A percentile compares a stretch with the other conserved stretches of the same genome.
phyloP scores from a whole-genome alignment of 768 basidiomycete genomes.

The Boletus rufocinnamomeus region DNA sequence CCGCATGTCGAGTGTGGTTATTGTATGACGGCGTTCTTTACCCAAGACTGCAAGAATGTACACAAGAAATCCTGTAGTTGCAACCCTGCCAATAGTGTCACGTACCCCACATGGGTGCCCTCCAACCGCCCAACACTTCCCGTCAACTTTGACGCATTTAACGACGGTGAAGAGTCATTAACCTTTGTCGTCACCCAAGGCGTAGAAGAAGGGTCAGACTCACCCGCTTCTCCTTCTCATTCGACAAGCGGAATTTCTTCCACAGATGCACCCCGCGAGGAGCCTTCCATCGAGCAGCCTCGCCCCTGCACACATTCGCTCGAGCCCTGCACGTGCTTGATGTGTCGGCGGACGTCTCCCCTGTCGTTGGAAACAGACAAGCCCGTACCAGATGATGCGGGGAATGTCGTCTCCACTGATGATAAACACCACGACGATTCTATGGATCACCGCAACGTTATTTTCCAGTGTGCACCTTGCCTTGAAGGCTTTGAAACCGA shows the following conservation, averaged over 20 bases:
- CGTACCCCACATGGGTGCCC: too few relatives aligned
- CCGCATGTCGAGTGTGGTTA: slow-evolving; percentile 6
- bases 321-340: slow-evolving; percentile 5
- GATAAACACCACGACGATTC: background rate
- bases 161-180: background rate
- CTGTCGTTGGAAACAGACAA: background rate
- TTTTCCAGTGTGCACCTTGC: slow-evolving; percentile 21
- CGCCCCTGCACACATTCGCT: background rate
- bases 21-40: slow-evolving; percentile 1
- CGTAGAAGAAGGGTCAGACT: background rate
- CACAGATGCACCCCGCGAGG: background rate
- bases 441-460: background rate
- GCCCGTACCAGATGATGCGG: background rate
- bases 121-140: too few relatives aligned
- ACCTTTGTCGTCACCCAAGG: background rate
- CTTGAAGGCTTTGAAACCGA: slow-evolving; percentile 14
- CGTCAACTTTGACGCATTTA: background rate
- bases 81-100: slow-evolving; percentile 14
- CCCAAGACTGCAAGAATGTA: background rate
- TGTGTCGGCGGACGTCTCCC: slow-evolving; percentile 7
- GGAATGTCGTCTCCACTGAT: background rate
- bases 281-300: background rate
- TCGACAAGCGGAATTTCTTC: background rate
- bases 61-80: slow-evolving; percentile 10
- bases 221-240: background rate